phyloP scores from a whole-genome alignment of 495 filamentous ascomycete genomes.

The Rostrohypoxylon terebratum region DNA sequence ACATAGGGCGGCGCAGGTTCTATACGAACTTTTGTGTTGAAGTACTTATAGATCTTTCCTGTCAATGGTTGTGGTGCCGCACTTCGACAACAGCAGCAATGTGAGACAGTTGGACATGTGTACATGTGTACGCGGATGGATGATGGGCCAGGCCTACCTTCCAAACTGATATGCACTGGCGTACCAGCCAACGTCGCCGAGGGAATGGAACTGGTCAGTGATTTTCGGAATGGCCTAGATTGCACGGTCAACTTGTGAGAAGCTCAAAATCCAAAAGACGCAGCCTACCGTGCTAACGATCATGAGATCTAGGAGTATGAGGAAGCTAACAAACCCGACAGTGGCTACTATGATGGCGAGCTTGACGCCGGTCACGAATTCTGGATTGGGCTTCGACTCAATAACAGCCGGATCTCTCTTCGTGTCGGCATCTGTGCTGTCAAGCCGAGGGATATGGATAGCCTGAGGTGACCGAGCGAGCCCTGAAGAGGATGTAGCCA shows the following conservation, averaged over 20 bases:
- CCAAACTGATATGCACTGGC: constrained; percentile 14
- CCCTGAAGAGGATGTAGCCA: no score
- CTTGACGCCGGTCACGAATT: constrained; percentile 3
- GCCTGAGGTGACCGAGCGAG: no score
- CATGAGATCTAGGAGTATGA: constrained; percentile 1
- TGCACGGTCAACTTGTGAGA: neutral
- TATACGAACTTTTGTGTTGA: constrained; percentile 3
- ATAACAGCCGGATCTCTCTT: no score
- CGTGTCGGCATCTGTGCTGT: no score
- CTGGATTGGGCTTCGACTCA: neutral
- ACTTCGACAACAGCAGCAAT: neutral
- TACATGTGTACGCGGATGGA: no score
- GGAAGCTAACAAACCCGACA: constrained; percentile 1
- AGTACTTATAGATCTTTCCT: neutral
- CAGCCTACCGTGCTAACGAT: constrained; percentile 7
- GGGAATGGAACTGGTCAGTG: constrained; percentile 5
- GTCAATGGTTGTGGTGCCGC: neutral
- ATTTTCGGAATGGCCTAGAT: constrained; percentile 1
- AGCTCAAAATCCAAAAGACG: neutral
- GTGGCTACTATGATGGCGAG: neutral
- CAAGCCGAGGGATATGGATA: no score
- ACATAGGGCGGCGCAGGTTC: neutral
- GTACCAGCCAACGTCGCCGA: neutral
- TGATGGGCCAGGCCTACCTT: neutral
- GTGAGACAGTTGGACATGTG: neutral